Percentiles rank a stretch among this genome's conserved stretches.
These are phyloP conservation scores for Colletotrichum cordylinicola DNA, from an alignment of 2,329 filamentous ascomycete species.

Conservation along the genomic window DNA sequence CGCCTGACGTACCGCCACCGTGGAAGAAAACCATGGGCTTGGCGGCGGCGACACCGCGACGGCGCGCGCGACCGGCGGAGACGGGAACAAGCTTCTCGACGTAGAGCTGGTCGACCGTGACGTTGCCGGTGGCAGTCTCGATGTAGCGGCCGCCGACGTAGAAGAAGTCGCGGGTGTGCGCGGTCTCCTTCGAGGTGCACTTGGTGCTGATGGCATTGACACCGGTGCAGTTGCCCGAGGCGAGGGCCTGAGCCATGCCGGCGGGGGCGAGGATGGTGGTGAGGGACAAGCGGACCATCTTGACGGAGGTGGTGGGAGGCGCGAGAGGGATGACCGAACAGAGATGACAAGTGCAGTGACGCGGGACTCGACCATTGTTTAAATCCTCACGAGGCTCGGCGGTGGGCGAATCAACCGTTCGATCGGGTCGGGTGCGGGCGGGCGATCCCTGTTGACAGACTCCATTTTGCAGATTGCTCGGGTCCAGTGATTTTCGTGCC, in stretches of 20 bases:
- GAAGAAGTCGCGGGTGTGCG: conserved; percentile 34
- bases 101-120: conserved; percentile 53
- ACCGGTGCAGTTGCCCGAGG: background rate
- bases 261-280: background rate
- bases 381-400: background rate
- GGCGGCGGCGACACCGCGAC: background rate
- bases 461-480: background rate
- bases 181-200: conserved; percentile 18
- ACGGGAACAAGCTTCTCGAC: conserved; percentile 51
- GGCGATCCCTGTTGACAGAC: background rate
- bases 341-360: background rate
- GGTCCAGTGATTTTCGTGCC: background rate
- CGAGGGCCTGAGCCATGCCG: background rate
- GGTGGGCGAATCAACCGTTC: background rate
- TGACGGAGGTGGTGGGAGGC: background rate
- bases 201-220: conserved; percentile 20
- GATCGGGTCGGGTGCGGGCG: background rate
- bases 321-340: background rate
- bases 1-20: conserved; percentile 10
- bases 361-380: background rate
- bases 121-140: conserved; percentile 30
- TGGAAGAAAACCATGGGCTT: conserved; percentile 20
- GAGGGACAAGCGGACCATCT: conserved; percentile 3
- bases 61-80: background rate
- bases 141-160: conserved; percentile 42